Conservation (phyloP, 1,284 basidiomycete species). For the Ustilago crameri region DNA sequence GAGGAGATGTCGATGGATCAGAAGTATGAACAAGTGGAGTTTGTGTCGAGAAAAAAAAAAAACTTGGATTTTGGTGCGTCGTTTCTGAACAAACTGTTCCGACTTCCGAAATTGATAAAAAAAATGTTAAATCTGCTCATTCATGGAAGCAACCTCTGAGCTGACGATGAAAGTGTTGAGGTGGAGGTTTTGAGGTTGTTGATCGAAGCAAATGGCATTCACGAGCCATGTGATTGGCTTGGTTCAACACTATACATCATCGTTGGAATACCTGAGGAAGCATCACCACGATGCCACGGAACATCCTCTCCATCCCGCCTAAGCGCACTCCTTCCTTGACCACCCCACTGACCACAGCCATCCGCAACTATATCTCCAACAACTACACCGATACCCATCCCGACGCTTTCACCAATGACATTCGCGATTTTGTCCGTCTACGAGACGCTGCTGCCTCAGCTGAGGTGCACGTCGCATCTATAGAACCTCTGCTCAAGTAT, state of each 20-base stretch:
- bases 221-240: neutral
- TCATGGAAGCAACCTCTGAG: too few relatives aligned
- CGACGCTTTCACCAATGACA: slow-evolving; percentile 85
- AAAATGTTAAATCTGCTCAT: too few relatives aligned
- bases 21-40: neutral
- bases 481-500: slow-evolving; percentile 72
- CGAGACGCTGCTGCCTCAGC: slow-evolving; percentile 73
- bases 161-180: slow-evolving; percentile 21
- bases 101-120: slow-evolving; percentile 11
- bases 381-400: slow-evolving; percentile 82
- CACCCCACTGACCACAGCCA: slow-evolving; percentile 66
- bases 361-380: slow-evolving; percentile 77
- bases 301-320: slow-evolving; percentile 58
- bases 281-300: slow-evolving; percentile 44
- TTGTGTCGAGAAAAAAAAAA: neutral
- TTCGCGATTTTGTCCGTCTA: slow-evolving; percentile 77
- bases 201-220: neutral
- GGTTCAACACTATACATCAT: neutral
- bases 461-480: slow-evolving; percentile 70
- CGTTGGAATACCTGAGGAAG: too few relatives aligned
- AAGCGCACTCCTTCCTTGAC: slow-evolving; percentile 50
- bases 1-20: neutral
- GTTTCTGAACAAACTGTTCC: slow-evolving; percentile 12
- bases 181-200: slow-evolving; percentile 27
- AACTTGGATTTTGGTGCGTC: slow-evolving; percentile 16